Percentiles rank a stretch among this genome's conserved stretches.
Evolutionary conservation across 768 basidiomycete species (phyloP).

Genomic region (Neoboletus subvelutipes): DNA sequence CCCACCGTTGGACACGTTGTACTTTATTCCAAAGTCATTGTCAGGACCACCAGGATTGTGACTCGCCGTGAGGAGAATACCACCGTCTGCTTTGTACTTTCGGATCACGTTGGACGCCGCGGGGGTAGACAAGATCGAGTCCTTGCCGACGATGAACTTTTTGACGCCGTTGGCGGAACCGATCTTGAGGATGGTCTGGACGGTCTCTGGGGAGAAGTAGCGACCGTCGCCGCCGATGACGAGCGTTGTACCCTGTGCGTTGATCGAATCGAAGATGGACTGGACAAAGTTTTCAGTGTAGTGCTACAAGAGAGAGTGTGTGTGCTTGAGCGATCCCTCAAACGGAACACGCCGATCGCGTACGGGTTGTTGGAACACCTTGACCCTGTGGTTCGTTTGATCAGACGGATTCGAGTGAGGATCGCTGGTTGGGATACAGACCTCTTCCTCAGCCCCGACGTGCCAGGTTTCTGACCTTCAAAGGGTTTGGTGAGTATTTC

Average conservation of each 20-base stretch:
- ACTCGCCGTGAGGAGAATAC: slow-evolving; percentile 93
- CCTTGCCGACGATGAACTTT: slow-evolving; percentile 90
- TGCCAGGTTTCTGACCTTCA: slow-evolving; percentile 96
- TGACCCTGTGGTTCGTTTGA: slow-evolving; percentile 60
- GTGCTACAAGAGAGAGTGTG: slow-evolving; percentile 51
- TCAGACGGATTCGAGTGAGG: slow-evolving; percentile 24
- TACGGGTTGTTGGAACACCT: slow-evolving; percentile 97
- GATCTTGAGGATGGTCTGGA: slow-evolving; percentile 91
- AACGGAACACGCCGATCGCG: slow-evolving; percentile 25
- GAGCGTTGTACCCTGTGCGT: slow-evolving; percentile 73
- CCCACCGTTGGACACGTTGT: slow-evolving; percentile 96
- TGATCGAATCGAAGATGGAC: slow-evolving; percentile 89
- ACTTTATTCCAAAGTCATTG: slow-evolving; percentile 99
- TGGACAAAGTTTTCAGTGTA: slow-evolving; percentile 99
- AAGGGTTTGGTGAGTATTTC: slow-evolving; percentile 81
- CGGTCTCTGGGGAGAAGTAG: slow-evolving; percentile 81
- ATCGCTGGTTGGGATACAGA: slow-evolving; percentile 28
- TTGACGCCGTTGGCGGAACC: slow-evolving; percentile 91
- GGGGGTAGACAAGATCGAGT: slow-evolving; percentile 93
- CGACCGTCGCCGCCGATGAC: slow-evolving; percentile 98
- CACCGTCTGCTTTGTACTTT: slow-evolving; percentile 94
- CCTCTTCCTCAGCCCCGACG: slow-evolving; percentile 97
- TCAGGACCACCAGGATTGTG: slow-evolving; percentile 99
- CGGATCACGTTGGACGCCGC: slow-evolving; percentile 96
- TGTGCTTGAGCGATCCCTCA: slow-evolving; percentile 19